Evolutionary conservation across 2,329 filamentous ascomycete genomes (phyloP).

Genomic region (Sporothrix sp.): DNA sequence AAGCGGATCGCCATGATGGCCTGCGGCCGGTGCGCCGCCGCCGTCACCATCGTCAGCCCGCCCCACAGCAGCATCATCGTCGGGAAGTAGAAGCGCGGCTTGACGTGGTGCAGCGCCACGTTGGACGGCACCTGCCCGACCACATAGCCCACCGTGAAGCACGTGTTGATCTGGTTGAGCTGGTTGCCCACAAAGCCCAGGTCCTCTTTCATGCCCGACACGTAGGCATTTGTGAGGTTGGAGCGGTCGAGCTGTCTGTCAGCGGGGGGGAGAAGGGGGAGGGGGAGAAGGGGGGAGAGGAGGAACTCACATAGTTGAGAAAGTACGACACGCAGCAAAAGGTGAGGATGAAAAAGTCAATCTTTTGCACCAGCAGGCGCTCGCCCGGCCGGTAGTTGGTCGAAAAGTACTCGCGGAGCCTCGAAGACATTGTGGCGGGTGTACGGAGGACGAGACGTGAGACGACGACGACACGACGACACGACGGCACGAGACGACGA

Average conservation of each 20-base stretch:
- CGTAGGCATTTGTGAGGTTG: constrained; percentile 45
- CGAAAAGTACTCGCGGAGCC: constrained; percentile 15
- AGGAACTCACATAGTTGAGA: constrained; percentile 38
- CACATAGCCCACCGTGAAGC: constrained; percentile 36
- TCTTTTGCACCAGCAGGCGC: constrained; percentile 21
- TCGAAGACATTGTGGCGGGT: constrained; percentile 13
- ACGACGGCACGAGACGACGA: neutral
- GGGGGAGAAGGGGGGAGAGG: neutral
- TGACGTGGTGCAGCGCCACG: constrained; percentile 52
- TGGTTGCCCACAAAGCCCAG: constrained; percentile 38
- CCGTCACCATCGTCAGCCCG: constrained; percentile 51
- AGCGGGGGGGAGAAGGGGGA: neutral
- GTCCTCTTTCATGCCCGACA: constrained; percentile 44
- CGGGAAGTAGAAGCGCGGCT: constrained; percentile 54
- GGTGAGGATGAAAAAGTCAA: constrained; percentile 53
- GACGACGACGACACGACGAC: neutral
- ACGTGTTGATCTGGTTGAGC: constrained; percentile 44
- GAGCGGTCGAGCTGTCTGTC: constrained; percentile 35
- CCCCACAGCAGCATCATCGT: constrained; percentile 56
- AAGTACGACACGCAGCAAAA: constrained; percentile 53
- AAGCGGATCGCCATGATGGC: constrained; percentile 52
- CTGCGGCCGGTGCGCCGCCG: constrained; percentile 38
- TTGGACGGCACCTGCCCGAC: constrained; percentile 53
- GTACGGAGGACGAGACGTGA: neutral
- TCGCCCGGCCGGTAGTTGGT: constrained; percentile 20